Evolutionary conservation across 1,284 basidiomycete species (phyloP).

Genomic region (Naganishia cerealis): DNA sequence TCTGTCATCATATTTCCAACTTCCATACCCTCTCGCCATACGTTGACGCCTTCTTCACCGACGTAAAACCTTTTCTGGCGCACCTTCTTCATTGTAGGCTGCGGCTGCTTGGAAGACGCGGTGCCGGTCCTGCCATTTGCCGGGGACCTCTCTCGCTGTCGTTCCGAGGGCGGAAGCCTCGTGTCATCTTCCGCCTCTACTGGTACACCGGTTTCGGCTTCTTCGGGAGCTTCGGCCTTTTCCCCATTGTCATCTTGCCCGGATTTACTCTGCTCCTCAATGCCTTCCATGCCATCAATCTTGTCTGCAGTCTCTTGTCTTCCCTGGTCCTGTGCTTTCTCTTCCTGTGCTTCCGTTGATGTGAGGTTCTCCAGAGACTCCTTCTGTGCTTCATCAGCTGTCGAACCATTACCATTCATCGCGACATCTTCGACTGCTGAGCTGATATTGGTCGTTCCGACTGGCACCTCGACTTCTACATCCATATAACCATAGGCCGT

Average conservation of each 20-base stretch:
- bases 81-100: constrained; percentile 40
- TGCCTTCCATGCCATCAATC: constrained; percentile 15
- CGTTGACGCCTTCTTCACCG: constrained; percentile 85
- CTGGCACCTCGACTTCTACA: constrained; percentile 41
- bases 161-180: constrained; percentile 51
- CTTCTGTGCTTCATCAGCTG: constrained; percentile 55
- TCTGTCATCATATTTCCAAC: constrained; percentile 80
- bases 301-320: constrained; percentile 6
- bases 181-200: constrained; percentile 2
- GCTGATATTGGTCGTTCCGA: not conserved
- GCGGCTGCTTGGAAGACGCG: constrained; percentile 44
- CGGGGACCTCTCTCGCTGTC: constrained; percentile 54
- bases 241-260: not conserved
- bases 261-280: constrained; percentile 5
- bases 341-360: not conserved
- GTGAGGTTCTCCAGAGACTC: not conserved
- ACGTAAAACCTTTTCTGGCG: constrained; percentile 72
- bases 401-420: constrained; percentile 36
- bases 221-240: not conserved
- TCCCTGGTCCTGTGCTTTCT: constrained; percentile 13
- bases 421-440: constrained; percentile 3
- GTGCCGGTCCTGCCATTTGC: constrained; percentile 33
- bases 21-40: constrained; percentile 87
- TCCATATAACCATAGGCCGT: constrained; percentile 79
- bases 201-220: not conserved